Evolutionary conservation across 1,139 yeast genomes (phyloP), one percentile per base, ranked within the genome.

Genomic region (Sugiyamaella pinicola): DNA sequence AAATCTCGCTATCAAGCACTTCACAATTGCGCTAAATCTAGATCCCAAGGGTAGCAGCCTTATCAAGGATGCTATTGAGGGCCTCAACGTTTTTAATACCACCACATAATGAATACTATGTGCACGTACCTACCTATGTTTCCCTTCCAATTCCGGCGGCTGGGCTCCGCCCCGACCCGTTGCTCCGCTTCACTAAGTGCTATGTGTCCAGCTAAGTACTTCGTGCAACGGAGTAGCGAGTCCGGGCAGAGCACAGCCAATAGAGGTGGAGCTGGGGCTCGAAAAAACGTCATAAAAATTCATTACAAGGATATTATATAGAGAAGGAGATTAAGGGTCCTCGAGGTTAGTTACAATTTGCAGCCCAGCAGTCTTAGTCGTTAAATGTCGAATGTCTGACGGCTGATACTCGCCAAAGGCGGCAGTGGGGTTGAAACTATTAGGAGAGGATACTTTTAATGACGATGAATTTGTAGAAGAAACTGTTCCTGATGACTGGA

Each of bases 1-100:
- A 64, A 82, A 81, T 61, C 83, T 79, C 59, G 98, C 99, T 1
- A 81, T 93, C 42, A 82, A 82, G 61, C 95, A 89, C 63, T 88
- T 87, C 62, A 93, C 98, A 0, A 82, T 86, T 47, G 98, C 99
- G 0, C 77, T 89, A 71, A 88, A 89, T 64, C 76, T 93, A 61
- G 98, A 93, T 70, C 98, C 98, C 6, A 91, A 90, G 67, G 97
- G 97, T 0, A 84, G 89, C 53, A 95, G 88, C 64, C 74, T 89
- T 57, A 88, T 93, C 21, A 79, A 88, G 60, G 96, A 88, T 58
- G 51, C 51, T 2, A 39, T 47, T 37, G 51, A 47, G 28, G 51
- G 49, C 6, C 44, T 46, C 15, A 46, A 35, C 13, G 43, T 35
- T 29, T 38, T 46, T 22, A 46, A 38, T 28, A 37, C 43, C n/a